Evolutionary conservation across 345 rosid genomes (phyloP).

Genomic region (Moricandia moricandioides): DNA sequence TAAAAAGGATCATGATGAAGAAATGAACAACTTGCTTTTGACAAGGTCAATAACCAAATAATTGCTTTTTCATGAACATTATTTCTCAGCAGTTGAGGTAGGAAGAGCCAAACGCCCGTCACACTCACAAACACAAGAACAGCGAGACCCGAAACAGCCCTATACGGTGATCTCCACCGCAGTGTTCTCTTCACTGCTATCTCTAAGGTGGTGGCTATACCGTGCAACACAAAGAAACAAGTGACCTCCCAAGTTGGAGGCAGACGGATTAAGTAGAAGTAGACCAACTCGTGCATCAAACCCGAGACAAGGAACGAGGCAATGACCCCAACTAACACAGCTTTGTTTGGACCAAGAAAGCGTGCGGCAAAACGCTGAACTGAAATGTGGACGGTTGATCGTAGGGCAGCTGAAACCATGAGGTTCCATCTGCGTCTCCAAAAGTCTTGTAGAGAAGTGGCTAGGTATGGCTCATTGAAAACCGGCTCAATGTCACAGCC

Average conservation of each 20-base stretch:
- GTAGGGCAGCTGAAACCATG: conserved; percentile 52
- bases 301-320: conserved; percentile 62
- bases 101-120: conserved; percentile 40
- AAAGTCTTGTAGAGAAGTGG: conserved; percentile 78
- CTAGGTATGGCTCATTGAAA: conserved; percentile 57
- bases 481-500: conserved; percentile 63
- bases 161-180: conserved; percentile 32
- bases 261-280: conserved; percentile 41
- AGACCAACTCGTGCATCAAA: conserved; percentile 64
- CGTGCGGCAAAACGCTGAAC: conserved; percentile 25
- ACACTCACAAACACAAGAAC: conserved; percentile 42
- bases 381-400: conserved; percentile 53
- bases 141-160: conserved; percentile 40
- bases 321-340: conserved; percentile 32
- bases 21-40: conserved; percentile 16
- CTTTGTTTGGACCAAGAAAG: conserved; percentile 18
- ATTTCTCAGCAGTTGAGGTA: conserved; percentile 37
- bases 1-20: neutral
- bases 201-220: conserved; percentile 48
- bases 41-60: conserved; percentile 4
- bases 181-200: conserved; percentile 40
- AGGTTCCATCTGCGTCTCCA: conserved; percentile 86
- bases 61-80: conserved; percentile 41
- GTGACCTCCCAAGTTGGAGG: conserved; percentile 78
- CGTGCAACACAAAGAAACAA: conserved; percentile 63